Evolutionary conservation across 140 eudicot species (phyloP), one percentile per base, ranked within the genome.

Genomic region (Stevia rebaudiana): DNA sequence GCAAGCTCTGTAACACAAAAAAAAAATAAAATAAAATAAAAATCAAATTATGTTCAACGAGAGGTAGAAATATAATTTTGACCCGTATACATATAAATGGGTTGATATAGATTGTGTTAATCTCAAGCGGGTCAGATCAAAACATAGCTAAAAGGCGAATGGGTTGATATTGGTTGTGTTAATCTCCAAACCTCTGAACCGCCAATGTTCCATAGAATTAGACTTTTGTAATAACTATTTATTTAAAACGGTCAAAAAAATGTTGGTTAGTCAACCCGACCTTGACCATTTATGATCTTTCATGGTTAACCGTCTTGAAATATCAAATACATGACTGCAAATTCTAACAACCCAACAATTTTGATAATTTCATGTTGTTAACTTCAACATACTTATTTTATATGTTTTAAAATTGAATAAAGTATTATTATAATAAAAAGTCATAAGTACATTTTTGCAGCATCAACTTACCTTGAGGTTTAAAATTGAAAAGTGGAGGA

Each of bases 401-500:
- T 40, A 11, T 40, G 44, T 40, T 40, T 11, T 40, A 40, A 40
- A 10, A 40, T 40, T 40, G 11, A 1, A 10, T 40, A 40, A 40
- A 1, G 11, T 40, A 40, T 40, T 35, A 36, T 28, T 70, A 58
- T 43, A 19, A 24, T 65, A 6, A 39, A 50, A 52, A 67, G 47
- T 65, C 33, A 19, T 37, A 67, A 12, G 50, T 37, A 12, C 46
- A 65, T 25, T 63, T 40, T 28, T 9, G 58, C 58, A 28, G 59
- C 2, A 47, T 19, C 71, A 65, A 18, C 37, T 68, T 79, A 83
- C 97, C 97, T 69, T 74, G 86, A 36, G 97, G 71, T 74, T 89
- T 89, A 65, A 82, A 89, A 79, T 83, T 89, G 30, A 85, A 85
- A 37, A 89, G 95, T 41, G 97, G 95, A 71, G 97, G 97, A 83